A percentile compares a stretch with the other conserved stretches of the same genome.
These are phyloP conservation scores for Plasmodium vinckei DNA, from an alignment of 169 alveolate genomes.

Conservation along the genomic window DNA sequence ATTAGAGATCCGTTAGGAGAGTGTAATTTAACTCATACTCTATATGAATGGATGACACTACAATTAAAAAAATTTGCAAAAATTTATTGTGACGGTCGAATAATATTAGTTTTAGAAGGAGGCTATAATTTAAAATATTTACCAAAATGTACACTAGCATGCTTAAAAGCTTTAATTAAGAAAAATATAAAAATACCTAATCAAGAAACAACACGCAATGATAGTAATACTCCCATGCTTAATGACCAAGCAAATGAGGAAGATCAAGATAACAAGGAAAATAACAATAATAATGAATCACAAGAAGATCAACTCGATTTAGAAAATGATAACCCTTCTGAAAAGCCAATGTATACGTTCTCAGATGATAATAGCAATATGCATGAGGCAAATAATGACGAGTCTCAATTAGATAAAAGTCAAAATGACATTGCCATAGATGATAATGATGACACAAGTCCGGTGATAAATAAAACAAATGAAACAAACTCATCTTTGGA, in stretches of 20 bases:
- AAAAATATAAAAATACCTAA: constrained; percentile 36
- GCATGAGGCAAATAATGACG: not conserved
- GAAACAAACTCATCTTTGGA: too few species aligned
- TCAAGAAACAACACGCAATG: not conserved
- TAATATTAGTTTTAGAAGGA: constrained; percentile 94
- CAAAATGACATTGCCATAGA: not conserved
- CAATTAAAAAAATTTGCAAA: constrained; percentile 92
- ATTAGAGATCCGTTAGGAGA: constrained; percentile 88
- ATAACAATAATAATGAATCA: not conserved
- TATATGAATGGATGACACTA: constrained; percentile 92
- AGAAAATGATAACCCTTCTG: too few species aligned
- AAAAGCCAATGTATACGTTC: too few species aligned
- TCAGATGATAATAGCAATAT: not conserved
- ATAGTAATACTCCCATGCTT: not conserved
- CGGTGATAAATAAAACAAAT: not conserved
- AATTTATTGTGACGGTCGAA: constrained; percentile 90
- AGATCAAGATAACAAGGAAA: not conserved
- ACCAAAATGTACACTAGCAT: constrained; percentile 77
- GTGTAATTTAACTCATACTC: constrained; percentile 87
- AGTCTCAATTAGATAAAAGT: not conserved
- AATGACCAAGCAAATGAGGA: not conserved
- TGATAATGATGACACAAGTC: not conserved
- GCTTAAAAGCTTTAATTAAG: constrained; percentile 73
- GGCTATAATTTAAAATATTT: constrained; percentile 88
- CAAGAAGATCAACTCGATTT: not conserved